Evolutionary conservation across 2,329 filamentous ascomycete genomes (phyloP).

Genomic region (Xylariomycetidae sp.): DNA sequence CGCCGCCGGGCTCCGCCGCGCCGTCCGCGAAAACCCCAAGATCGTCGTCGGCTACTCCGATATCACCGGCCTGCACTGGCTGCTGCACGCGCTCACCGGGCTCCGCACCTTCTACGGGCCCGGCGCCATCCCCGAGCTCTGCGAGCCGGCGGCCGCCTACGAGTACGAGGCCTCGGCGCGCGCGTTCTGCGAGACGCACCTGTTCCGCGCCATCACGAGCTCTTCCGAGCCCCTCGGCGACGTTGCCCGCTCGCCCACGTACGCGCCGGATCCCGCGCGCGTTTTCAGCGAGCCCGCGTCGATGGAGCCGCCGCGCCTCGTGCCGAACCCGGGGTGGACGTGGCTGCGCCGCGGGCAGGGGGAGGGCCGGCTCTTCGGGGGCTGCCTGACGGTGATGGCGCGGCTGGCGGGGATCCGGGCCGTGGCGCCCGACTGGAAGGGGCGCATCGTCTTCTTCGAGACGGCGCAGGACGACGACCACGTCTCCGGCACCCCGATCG

Average conservation of each 20-base stretch:
- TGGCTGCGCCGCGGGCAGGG: conserved; percentile 33
- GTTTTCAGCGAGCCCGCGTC: conserved; percentile 12
- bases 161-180: conserved; percentile 24
- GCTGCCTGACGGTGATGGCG: conserved; percentile 35
- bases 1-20: conserved; percentile 25
- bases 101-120: conserved; percentile 41
- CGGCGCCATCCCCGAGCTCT: conserved; percentile 34
- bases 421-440: conserved; percentile 32
- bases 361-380: conserved; percentile 40
- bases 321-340: conserved; percentile 25
- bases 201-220: conserved; percentile 27
- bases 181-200: conserved; percentile 25
- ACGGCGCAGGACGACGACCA: conserved; percentile 30
- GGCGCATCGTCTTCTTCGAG: conserved; percentile 37
- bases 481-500: conserved; percentile 18
- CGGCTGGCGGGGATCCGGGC: conserved; percentile 30
- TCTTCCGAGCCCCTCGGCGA: conserved; percentile 24
- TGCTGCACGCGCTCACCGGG: conserved; percentile 31
- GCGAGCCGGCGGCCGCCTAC: conserved; percentile 19
- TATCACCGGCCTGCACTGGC: conserved; percentile 39
- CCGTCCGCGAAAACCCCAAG: conserved; percentile 33
- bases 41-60: conserved; percentile 39
- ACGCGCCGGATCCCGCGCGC: conserved; percentile 24
- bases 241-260: conserved; percentile 27
- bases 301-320: conserved; percentile 23